Conservation (phyloP, 257 asterid genomes). For the Cordia subcordata region DNA sequence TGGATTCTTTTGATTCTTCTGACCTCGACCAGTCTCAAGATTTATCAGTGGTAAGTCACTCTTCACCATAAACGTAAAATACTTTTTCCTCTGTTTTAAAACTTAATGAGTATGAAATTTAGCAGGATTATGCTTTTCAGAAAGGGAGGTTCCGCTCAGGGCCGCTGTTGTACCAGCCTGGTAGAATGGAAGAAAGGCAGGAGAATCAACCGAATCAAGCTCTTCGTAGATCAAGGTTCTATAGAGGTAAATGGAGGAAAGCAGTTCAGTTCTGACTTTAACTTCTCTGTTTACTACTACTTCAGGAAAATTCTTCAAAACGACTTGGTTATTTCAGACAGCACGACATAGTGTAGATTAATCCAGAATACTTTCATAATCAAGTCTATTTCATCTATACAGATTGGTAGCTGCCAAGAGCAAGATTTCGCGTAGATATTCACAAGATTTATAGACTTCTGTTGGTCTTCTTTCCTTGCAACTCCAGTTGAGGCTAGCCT, state of each 20-base stretch:
- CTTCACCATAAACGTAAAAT: neutral
- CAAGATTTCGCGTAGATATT: neutral
- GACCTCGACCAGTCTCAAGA: neutral
- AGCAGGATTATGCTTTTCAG: conserved; percentile 40
- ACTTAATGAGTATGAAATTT: neutral
- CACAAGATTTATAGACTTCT: neutral
- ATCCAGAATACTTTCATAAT: too few species aligned
- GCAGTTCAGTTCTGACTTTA: too few species aligned
- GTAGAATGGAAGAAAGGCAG: conserved; percentile 24
- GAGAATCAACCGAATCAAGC: conserved; percentile 28
- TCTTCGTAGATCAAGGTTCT: conserved; percentile 60
- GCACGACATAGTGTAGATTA: too few species aligned
- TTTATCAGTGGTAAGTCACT: neutral
- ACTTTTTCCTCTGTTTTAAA: neutral
- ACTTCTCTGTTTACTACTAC: too few species aligned
- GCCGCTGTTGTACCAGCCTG: conserved; percentile 34
- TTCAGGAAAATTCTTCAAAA: neutral
- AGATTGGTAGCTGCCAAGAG: neutral
- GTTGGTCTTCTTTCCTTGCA: too few species aligned
- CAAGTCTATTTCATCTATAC: neutral
- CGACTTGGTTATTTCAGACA: too few species aligned
- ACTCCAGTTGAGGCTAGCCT: too few species aligned
- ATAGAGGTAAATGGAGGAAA: conserved; percentile 37
- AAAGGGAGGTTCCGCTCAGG: conserved; percentile 51
- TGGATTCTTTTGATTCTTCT: neutral